Conservation (phyloP, 1,139 yeast genomes). For the Candida buenavistaensis region DNA sequence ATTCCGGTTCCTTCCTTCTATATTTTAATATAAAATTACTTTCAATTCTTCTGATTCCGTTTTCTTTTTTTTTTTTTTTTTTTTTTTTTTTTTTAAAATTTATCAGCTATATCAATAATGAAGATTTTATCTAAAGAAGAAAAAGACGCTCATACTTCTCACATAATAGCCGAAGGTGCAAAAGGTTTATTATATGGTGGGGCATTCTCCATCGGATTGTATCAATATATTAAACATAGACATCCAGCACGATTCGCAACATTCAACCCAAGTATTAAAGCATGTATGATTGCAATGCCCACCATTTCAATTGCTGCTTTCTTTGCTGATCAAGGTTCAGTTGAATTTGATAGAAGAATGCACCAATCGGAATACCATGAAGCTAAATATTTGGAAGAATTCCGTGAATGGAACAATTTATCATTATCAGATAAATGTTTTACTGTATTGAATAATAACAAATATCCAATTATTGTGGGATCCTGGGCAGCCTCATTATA, state of each 20-base stretch:
- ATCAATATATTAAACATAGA: slow-evolving; percentile 31
- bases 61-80: not conserved
- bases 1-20: slow-evolving; percentile 2
- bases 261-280: slow-evolving; percentile 41
- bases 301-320: slow-evolving; percentile 41
- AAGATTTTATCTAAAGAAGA: slow-evolving; percentile 42
- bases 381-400: slow-evolving; percentile 43
- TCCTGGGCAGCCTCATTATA: slow-evolving; percentile 87
- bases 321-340: slow-evolving; percentile 51
- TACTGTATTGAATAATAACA: slow-evolving; percentile 53
- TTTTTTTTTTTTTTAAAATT: not conserved
- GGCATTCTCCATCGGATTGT: slow-evolving; percentile 33
- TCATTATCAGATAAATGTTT: slow-evolving; percentile 46
- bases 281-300: slow-evolving; percentile 43
- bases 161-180: slow-evolving; percentile 37
- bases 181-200: slow-evolving; percentile 45
- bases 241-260: slow-evolving; percentile 35
- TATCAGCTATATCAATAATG: slow-evolving; percentile 22
- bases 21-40: not conserved
- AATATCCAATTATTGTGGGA: slow-evolving; percentile 72
- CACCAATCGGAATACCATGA: slow-evolving; percentile 35
- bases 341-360: slow-evolving; percentile 44
- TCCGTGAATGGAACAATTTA: slow-evolving; percentile 50
- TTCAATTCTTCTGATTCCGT: not conserved
- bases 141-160: slow-evolving; percentile 41